Conservation (phyloP, 2,329 filamentous ascomycete species). For the Colletotrichum australisinense region DNA sequence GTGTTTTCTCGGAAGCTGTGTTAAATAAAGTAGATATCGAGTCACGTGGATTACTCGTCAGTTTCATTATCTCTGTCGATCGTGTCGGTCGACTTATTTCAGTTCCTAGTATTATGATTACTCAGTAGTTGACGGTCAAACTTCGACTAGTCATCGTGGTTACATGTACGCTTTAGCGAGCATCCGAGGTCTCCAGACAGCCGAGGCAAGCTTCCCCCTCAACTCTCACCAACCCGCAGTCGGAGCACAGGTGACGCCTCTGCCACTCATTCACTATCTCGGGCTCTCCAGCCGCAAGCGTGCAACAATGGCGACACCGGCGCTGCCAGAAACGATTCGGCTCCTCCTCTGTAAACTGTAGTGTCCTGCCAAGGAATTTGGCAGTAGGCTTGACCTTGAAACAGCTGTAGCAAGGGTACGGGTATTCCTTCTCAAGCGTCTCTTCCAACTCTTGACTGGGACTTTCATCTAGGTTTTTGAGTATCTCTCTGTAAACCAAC, state of each 20-base stretch:
- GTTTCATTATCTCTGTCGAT: not conserved
- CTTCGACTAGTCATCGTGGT: not conserved
- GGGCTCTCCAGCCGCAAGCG: not conserved
- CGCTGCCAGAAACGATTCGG: not conserved
- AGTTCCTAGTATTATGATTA: not conserved
- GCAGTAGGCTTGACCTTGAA: not conserved
- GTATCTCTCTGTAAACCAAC: not conserved
- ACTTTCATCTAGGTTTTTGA: not conserved
- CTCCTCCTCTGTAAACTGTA: not conserved
- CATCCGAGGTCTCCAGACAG: not conserved
- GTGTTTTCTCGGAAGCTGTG: not conserved
- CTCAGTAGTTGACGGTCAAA: too few relatives aligned
- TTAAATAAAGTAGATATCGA: not conserved
- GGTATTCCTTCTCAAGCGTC: not conserved
- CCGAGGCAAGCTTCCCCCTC: not conserved
- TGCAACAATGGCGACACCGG: not conserved
- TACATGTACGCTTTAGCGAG: not conserved
- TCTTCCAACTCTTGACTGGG: not conserved
- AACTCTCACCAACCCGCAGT: not conserved
- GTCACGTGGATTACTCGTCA: not conserved
- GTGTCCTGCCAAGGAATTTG: not conserved
- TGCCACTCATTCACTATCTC: not conserved
- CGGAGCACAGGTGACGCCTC: not conserved
- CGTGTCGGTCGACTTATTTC: not conserved
- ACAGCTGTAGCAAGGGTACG: not conserved